Percentiles rank a stretch among this genome's conserved stretches.
Conservation (phyloP, 176 grass and related monocot species). For the Musa schizocarpa region DNA sequence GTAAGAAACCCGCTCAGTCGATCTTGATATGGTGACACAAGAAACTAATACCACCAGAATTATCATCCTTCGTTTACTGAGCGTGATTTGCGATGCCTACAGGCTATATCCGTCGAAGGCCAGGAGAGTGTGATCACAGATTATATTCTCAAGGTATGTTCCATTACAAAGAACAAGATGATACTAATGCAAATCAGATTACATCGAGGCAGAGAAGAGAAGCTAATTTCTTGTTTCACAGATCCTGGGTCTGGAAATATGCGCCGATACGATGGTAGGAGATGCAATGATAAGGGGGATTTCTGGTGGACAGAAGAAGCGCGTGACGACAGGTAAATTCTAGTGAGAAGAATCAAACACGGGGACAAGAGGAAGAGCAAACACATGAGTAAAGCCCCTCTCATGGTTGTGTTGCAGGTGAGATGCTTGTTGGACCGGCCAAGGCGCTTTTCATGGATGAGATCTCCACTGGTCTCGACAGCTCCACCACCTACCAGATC, state of each 20-base stretch:
- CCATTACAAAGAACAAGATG: neutral
- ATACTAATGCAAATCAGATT: neutral
- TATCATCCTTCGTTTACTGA: too few relatives aligned
- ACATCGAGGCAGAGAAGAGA: neutral
- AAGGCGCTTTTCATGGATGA: conserved; percentile 97
- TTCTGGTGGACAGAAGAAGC: conserved; percentile 94
- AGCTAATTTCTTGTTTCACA: conserved; percentile 14
- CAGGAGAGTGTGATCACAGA: conserved; percentile 87
- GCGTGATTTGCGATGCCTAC: neutral
- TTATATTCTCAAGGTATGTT: conserved; percentile 83
- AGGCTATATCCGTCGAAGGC: conserved; percentile 91
- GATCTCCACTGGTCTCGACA: conserved; percentile 86
- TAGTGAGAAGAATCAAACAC: conserved; percentile 3
- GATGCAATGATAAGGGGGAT: conserved; percentile 90
- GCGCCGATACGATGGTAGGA: conserved; percentile 94
- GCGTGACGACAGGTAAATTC: conserved; percentile 70
- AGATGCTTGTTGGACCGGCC: conserved; percentile 95
- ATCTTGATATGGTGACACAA: conserved; percentile 12
- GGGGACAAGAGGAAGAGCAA: neutral
- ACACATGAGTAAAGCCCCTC: neutral
- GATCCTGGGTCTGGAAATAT: conserved; percentile 88
- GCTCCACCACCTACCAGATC: conserved; percentile 89
- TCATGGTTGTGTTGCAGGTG: conserved; percentile 35
- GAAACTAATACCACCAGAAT: neutral
- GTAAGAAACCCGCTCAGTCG: conserved; percentile 11